phyloP scores from a whole-genome alignment of 768 basidiomycete genomes.

The Austroboletus eburneus region DNA sequence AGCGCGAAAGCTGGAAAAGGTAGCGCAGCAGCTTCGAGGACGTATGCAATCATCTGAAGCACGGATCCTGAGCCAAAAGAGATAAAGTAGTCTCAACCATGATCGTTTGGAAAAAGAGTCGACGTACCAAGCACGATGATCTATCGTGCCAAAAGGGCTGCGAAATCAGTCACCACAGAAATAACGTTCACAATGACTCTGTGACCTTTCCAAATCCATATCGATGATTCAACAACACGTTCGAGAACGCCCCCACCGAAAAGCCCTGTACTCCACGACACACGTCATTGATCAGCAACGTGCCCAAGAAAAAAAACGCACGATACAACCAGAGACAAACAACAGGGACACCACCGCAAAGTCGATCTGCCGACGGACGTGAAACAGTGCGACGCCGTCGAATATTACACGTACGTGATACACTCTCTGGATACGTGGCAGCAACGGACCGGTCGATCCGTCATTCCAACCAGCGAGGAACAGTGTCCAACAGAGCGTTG shows the following conservation, averaged over 20 bases:
- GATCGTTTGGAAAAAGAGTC: background rate
- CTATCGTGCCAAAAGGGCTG: constrained; percentile 1
- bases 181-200: background rate
- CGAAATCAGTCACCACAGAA: background rate
- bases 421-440: constrained; percentile 36
- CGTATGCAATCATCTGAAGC: constrained; percentile 29
- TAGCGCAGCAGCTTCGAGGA: constrained; percentile 37
- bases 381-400: background rate
- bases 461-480: constrained; percentile 40
- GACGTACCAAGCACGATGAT: constrained; percentile 28
- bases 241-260: constrained; percentile 30
- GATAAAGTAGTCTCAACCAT: background rate
- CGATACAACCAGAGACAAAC: constrained; percentile 39
- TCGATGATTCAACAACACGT: constrained; percentile 25
- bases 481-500: constrained; percentile 32
- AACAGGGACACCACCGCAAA: constrained; percentile 40
- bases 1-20: constrained; percentile 45
- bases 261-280: constrained; percentile 24
- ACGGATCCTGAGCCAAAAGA: constrained; percentile 18
- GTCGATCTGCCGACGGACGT: constrained; percentile 25
- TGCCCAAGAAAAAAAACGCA: constrained; percentile 15
- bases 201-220: constrained; percentile 36
- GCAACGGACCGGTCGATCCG: constrained; percentile 35
- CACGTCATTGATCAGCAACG: background rate
- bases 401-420: constrained; percentile 29